phyloP scores from a whole-genome alignment of 2,329 filamentous ascomycete genomes.

The Aspergillus udagawae region DNA sequence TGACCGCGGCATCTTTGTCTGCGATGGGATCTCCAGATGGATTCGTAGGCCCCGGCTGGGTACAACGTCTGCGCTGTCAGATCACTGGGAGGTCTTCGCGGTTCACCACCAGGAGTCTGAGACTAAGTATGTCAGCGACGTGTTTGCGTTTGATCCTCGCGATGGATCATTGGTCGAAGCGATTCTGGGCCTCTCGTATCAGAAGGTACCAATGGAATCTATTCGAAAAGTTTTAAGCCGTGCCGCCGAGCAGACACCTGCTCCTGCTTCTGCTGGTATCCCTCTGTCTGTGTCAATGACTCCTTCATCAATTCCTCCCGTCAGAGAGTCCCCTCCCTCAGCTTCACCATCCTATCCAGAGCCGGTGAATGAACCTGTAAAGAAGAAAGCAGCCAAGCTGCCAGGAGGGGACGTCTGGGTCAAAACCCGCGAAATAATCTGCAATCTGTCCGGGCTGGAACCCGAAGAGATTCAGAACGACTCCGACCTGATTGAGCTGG shows the following conservation, averaged over 20 bases:
- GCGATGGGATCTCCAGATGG: constrained; percentile 21
- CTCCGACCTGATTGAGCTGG: constrained; percentile 38
- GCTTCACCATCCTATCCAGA: neutral
- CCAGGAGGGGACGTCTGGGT: neutral
- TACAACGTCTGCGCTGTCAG: constrained; percentile 4
- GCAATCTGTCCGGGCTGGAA: constrained; percentile 31
- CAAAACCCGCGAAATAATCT: constrained; percentile 3
- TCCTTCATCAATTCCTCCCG: neutral
- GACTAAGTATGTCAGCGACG: constrained; percentile 20
- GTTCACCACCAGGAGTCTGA: constrained; percentile 15
- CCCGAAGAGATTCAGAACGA: constrained; percentile 34
- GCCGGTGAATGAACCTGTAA: neutral
- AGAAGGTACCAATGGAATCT: constrained; percentile 15
- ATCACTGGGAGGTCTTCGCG: constrained; percentile 21
- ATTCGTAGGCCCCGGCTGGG: constrained; percentile 18
- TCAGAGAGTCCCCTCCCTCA: neutral
- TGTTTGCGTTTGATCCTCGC: constrained; percentile 29
- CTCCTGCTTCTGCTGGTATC: neutral
- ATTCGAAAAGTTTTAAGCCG: constrained; percentile 15
- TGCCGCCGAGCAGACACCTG: neutral
- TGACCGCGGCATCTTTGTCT: constrained; percentile 25
- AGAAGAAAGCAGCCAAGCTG: neutral
- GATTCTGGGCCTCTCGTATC: constrained; percentile 29
- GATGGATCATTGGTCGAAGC: constrained; percentile 20
- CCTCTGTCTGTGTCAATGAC: neutral